phyloP scores from a whole-genome alignment of 495 filamentous ascomycete species.

The Hypoxylon fragiforme region DNA sequence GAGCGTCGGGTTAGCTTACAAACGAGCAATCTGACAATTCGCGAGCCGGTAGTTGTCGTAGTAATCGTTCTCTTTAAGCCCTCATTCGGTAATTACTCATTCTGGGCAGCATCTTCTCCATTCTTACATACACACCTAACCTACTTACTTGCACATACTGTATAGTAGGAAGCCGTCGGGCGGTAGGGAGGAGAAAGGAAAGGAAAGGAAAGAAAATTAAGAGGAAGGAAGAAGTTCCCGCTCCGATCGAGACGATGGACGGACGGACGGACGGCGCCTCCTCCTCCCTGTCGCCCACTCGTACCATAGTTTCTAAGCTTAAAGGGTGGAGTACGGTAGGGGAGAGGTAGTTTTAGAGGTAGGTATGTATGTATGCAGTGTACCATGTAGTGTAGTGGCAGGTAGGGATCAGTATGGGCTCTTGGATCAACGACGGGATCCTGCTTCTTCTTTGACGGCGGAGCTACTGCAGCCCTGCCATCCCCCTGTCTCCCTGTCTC shows the following conservation, averaged over 20 bases:
- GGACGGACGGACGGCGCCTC: neutral
- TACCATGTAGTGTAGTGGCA: neutral
- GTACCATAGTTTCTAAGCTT: constrained; percentile 10
- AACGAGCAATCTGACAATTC: constrained; percentile 20
- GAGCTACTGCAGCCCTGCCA: constrained; percentile 24
- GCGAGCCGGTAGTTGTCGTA: constrained; percentile 23
- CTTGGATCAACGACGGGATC: constrained; percentile 6
- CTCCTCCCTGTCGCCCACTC: neutral
- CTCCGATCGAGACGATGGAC: neutral
- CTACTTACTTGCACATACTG: too few relatives aligned
- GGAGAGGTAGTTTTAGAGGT: neutral
- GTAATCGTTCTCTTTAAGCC: neutral
- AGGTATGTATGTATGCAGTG: neutral
- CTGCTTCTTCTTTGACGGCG: neutral
- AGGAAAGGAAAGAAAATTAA: too few relatives aligned
- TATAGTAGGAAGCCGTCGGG: too few relatives aligned
- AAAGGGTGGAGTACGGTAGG: constrained; percentile 6
- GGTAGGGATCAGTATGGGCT: neutral
- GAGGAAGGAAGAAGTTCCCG: too few relatives aligned
- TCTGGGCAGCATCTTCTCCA: neutral
- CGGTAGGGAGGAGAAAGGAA: too few relatives aligned
- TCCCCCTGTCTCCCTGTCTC: constrained; percentile 2
- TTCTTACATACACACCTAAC: too few relatives aligned
- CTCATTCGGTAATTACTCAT: neutral
- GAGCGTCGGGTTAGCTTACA: constrained; percentile 21